Base-by-base conservation (phyloP, 129 eudicot species). In the Rutidosis leptorrhynchoides region DNA sequence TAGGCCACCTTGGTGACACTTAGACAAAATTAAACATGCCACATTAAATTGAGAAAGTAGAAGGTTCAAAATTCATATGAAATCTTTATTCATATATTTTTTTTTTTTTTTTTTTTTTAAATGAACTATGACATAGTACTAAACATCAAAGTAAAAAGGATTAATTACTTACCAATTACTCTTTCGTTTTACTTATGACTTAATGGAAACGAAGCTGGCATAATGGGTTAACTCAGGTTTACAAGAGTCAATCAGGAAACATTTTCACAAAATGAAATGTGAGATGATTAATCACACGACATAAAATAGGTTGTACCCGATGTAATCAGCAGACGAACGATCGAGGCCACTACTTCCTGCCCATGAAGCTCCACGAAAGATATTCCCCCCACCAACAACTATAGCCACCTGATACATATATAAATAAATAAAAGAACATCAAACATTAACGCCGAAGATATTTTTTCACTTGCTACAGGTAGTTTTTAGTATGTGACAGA, bases 271-370 rank as follows among this genome's bases (percentile, higher is more conserved):
- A 9, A 4, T 15, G 21, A 6, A 17, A 46, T n/a, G 7, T 10
- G 2, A 6, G 3, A 61, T 65, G 55, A 72, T 19, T 64, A 14
- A 32, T 26, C 20, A 62, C 25, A 52, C 0, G 43, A 52, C 21
- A 55, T 17, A 2, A 16, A 12, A 42, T 30, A 68, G 26, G 46
- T 49, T 21, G 58, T 69, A 93, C 99, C 99, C 96, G 24, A 93
- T 93, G 68, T 93, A 86, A 84, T 93, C 99, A 52, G 96, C 96
- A 70, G 99, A 93, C 68, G 99, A 93, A 52, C 98, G 90, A 68
- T 93, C 96, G 29, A 93, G 96, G 49, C 96, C 96, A 68, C 99
- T 89, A 67, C 99, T 70, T 64, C 99, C 93, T 42, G 99, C 95
- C 99, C 99, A 89, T 35, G 99, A 82, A 21, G 96, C 82, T 28